Conservation (phyloP, 805 yeast genomes). For the Kuraishia capsulata region DNA sequence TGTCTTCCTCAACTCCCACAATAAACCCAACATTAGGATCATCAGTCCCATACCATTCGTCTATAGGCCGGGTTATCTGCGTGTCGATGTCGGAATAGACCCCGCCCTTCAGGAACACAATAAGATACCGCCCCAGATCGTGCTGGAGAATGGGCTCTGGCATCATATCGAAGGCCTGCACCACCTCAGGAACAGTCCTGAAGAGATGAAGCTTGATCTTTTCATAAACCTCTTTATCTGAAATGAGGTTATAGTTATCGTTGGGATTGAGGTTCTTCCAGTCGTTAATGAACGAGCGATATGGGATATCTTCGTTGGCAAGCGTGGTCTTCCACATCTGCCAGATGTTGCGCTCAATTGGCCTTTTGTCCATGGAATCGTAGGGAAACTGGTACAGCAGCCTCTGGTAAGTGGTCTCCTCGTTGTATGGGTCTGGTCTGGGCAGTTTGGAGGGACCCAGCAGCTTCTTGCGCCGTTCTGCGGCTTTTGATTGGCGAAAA, state of each 20-base stretch:
- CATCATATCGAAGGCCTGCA: constrained; percentile 40
- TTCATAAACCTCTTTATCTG: constrained; percentile 23
- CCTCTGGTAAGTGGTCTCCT: constrained; percentile 20
- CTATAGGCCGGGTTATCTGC: constrained; percentile 42
- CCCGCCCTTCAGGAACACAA: constrained; percentile 50
- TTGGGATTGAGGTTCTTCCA: constrained; percentile 26
- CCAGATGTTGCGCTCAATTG: constrained; percentile 21
- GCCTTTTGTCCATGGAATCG: constrained; percentile 19
- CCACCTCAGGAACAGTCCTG: constrained; percentile 40
- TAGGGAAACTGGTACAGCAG: constrained; percentile 21
- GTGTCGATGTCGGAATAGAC: constrained; percentile 58
- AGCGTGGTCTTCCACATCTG: constrained; percentile 26
- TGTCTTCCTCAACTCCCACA: constrained; percentile 45
- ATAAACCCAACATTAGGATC: constrained; percentile 40
- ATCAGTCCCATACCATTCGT: constrained; percentile 52
- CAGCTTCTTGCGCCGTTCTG: background rate
- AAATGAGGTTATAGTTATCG: constrained; percentile 19
- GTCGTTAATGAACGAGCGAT: constrained; percentile 17
- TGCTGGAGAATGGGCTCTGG: constrained; percentile 44
- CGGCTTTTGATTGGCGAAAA: background rate
- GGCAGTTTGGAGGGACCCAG: background rate
- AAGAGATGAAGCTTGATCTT: constrained; percentile 27
- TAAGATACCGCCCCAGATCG: constrained; percentile 49
- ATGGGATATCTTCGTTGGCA: constrained; percentile 24
- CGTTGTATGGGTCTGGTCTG: constrained; percentile 13